Evolutionary conservation across 2,329 filamentous ascomycete species (phyloP), one percentile per base, ranked within the genome.

Genomic region (Tolypocladium endophyticum): DNA sequence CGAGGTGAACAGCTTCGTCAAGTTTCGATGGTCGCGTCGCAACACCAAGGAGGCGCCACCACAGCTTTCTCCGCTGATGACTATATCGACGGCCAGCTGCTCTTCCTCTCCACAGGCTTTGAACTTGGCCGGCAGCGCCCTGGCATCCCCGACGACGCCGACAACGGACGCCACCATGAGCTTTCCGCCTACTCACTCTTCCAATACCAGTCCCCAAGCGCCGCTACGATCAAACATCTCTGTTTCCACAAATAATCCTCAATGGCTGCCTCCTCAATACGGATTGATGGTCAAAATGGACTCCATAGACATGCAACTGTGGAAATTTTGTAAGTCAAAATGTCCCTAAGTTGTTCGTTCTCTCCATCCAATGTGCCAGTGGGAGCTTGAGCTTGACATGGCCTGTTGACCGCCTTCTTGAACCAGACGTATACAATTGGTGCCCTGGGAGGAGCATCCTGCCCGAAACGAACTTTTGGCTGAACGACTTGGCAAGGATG

Each of bases 401-500:
- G 5, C 18, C 18, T 4, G 35, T 9, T 53, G 20, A 53, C 28
- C 28, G 35, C 18, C 18, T 4, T 8, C 12, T 53, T 25, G 56
- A 55, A 58, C 16, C 18, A 76, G 74, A 76, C 60, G 64, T 72
- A 4, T 68, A 67, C 12, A 75, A 75, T 30, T 76, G 74, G 74
- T 76, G 74, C 41, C 72, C 74, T 0, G 74, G 74, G 4, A 67
- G 74, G 53, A 76, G 72, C 58, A 69, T 77, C 16, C 63, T 76
- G 3, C 61, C 61, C 9, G 69, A 68, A 30, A 74, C 74, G n/a
- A 77, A 77, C 59, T 65, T 74, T 2, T 77, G 74, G 74, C 63
- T 75, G 18, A 69, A 67, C 14, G 73, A 77, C 52, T 74, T 77
- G 55, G 73, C 72, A 7, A 66, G 68, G 20, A 74, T 76, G 72